These are phyloP conservation scores for Nitzschia palea DNA, from an alignment of 108 stramenopile species.

Conservation along the genomic window DNA sequence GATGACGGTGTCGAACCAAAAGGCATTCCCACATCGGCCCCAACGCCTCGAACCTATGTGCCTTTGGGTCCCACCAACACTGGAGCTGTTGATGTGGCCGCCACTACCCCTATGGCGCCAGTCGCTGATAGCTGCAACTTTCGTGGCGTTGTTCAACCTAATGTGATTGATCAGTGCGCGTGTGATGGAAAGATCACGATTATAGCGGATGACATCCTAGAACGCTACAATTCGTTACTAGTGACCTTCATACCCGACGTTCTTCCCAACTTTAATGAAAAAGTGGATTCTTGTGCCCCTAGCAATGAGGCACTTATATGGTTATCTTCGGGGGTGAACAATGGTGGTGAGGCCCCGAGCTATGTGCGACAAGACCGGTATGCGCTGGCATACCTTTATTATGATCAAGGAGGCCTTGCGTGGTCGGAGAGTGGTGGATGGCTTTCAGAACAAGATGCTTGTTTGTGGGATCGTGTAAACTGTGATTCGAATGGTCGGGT, in stretches of 20 bases:
- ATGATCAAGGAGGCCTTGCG: slow-evolving; percentile 14
- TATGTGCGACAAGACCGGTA: slow-evolving; percentile 14
- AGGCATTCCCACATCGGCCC: slow-evolving; percentile 9
- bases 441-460: slow-evolving; percentile 20
- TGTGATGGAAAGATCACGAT: slow-evolving; percentile 6
- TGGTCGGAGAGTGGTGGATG: slow-evolving; percentile 22
- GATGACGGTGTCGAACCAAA: slow-evolving; percentile 8
- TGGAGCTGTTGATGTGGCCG: slow-evolving; percentile 20
- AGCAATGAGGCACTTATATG: slow-evolving; percentile 33
- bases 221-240: slow-evolving; percentile 6
- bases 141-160: slow-evolving; percentile 14
- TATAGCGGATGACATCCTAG: slow-evolving; percentile 27
- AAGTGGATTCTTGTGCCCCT: slow-evolving; percentile 22
- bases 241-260: slow-evolving; percentile 22
- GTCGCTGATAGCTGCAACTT: slow-evolving; percentile 26
- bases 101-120: slow-evolving; percentile 20
- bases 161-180: slow-evolving; percentile 40
- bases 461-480: slow-evolving; percentile 29
- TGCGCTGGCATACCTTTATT: slow-evolving; percentile 21
- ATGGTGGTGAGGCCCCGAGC: slow-evolving; percentile 24
- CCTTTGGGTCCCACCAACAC: slow-evolving; percentile 26
- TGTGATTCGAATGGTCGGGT: slow-evolving; percentile 17
- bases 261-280: slow-evolving; percentile 23
- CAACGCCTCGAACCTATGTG: slow-evolving; percentile 9
- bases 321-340: slow-evolving; percentile 33